A percentile compares a stretch with the other conserved stretches of the same genome.
Conservation (phyloP, 2,329 filamentous ascomycete species). For the Scedosporium minutisporum region DNA sequence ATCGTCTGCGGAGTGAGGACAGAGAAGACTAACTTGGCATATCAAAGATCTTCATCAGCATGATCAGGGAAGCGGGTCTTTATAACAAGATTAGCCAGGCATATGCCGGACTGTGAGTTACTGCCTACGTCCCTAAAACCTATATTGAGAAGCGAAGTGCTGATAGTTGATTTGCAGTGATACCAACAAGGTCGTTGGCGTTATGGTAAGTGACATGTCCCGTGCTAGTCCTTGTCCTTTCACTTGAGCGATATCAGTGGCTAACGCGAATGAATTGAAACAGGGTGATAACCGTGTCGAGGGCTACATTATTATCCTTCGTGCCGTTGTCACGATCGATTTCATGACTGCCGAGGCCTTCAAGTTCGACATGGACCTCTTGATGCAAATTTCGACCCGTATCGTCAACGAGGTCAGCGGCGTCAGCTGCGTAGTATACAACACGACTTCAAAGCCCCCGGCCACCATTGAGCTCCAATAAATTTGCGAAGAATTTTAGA, state of each 20-base stretch:
- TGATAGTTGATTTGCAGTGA: not conserved
- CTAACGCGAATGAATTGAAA: slow-evolving; percentile 18
- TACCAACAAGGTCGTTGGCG: slow-evolving; percentile 11
- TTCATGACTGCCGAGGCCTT: slow-evolving; percentile 68
- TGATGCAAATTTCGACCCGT: slow-evolving; percentile 53
- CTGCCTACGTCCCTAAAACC: not conserved
- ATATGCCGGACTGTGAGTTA: slow-evolving; percentile 9
- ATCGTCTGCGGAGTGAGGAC: not conserved
- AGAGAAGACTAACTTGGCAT: not conserved
- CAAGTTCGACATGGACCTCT: slow-evolving; percentile 53
- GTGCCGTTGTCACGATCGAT: slow-evolving; percentile 32
- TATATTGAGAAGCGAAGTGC: not conserved
- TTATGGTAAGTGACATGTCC: slow-evolving; percentile 9
- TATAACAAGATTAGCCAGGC: slow-evolving; percentile 46
- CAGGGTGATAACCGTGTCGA: slow-evolving; percentile 57
- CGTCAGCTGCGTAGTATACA: slow-evolving; percentile 61
- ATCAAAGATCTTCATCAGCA: slow-evolving; percentile 57
- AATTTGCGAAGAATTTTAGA: not conserved
- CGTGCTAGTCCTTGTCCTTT: no score
- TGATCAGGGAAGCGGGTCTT: slow-evolving; percentile 62
- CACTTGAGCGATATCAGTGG: not conserved
- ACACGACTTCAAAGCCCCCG: slow-evolving; percentile 53
- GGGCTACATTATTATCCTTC: slow-evolving; percentile 25
- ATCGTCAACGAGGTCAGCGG: slow-evolving; percentile 63
- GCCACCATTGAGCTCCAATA: slow-evolving; percentile 70